Percentiles rank a stretch among this genome's conserved stretches.
phyloP scores from a whole-genome alignment of 192 early-diverging fungal genomes.

The Umbelopsis ramanniana region DNA sequence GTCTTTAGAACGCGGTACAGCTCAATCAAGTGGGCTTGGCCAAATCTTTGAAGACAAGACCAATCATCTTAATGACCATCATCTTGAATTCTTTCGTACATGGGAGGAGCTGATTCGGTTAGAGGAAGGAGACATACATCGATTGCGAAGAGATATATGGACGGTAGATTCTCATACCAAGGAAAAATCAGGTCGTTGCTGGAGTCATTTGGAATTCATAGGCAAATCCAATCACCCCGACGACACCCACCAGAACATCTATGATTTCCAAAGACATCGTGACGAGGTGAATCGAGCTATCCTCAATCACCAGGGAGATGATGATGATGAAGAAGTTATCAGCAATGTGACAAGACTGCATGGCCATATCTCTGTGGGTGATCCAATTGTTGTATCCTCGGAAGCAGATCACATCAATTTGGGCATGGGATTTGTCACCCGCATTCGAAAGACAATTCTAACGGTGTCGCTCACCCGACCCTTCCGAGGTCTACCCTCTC shows the following conservation, averaged over 20 bases:
- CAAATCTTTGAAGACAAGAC: constrained; percentile 66
- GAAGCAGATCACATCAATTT: constrained; percentile 75
- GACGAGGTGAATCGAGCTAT: constrained; percentile 22
- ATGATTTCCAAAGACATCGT: constrained; percentile 49
- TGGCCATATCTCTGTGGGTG: constrained; percentile 66
- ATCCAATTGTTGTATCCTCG: constrained; percentile 83
- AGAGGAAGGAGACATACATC: constrained; percentile 74
- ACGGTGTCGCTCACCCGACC: constrained; percentile 65
- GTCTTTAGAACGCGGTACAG: constrained; percentile 70
- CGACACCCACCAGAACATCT: not conserved
- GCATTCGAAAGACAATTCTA: constrained; percentile 52
- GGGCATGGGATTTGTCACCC: constrained; percentile 74
- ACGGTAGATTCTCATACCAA: constrained; percentile 53
- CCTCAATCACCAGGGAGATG: too few species aligned
- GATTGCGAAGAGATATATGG: constrained; percentile 74
- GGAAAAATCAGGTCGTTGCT: constrained; percentile 44
- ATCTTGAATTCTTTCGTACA: constrained; percentile 73
- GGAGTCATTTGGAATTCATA: constrained; percentile 12
- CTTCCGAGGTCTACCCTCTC: constrained; percentile 59
- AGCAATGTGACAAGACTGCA: constrained; percentile 39
- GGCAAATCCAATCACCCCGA: constrained; percentile 24
- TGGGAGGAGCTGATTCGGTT: constrained; percentile 78
- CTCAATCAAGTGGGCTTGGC: constrained; percentile 58
- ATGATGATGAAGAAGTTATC: not conserved
- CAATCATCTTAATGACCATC: constrained; percentile 57